Base-by-base conservation (phyloP, 805 yeast species). In the Saturnispora silvae region DNA sequence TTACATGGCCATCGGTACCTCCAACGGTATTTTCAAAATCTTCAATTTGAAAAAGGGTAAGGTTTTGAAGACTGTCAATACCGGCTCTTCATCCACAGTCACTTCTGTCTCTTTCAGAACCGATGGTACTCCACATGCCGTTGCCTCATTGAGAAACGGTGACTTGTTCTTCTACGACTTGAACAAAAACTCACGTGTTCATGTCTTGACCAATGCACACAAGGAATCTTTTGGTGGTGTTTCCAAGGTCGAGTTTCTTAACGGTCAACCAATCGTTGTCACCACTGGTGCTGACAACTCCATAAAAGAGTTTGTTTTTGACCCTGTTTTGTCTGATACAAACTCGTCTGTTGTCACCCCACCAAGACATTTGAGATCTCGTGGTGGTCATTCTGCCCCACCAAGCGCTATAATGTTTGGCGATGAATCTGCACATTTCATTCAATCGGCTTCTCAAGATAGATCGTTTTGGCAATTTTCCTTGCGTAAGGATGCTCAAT, bases 331-430 rank as follows among this genome's bases (percentile, higher is more conserved):
- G 35, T 75, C 87, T 0, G 63, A 80, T 1, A 60, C 78, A 4
- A 72, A 77, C 46, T 49, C 72, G 1, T 64, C 78, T 2, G 75
- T 84, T 23, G 78, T 82, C 4, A 74, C 86, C 10, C 95, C 96
- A 1, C 97, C 98, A 30, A 77, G 98, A 52, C 75, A 78, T 42
- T 65, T 94, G 50, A 75, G 98, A 56, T 81, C 94, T 1, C 73
- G 98, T 54, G 97, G 96, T 50, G 99, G 99, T n/a, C 98, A 92
- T 56, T 75, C 95, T 4, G 80, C 82, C 22, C 95, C 98, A 3
- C 94, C 97, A 3, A 67, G 80, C 0, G 54, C 73, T 4, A 74
- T 92, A 28, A 63, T 65, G 18, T 92, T 92, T 58, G 83, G 94
- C 4, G 76, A 75, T 34, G 75, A 75, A 33, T 66, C 63, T 40